Base-by-base conservation (phyloP, 2,329 filamentous ascomycete species). In the Berkeleyomyces basicola region DNA sequence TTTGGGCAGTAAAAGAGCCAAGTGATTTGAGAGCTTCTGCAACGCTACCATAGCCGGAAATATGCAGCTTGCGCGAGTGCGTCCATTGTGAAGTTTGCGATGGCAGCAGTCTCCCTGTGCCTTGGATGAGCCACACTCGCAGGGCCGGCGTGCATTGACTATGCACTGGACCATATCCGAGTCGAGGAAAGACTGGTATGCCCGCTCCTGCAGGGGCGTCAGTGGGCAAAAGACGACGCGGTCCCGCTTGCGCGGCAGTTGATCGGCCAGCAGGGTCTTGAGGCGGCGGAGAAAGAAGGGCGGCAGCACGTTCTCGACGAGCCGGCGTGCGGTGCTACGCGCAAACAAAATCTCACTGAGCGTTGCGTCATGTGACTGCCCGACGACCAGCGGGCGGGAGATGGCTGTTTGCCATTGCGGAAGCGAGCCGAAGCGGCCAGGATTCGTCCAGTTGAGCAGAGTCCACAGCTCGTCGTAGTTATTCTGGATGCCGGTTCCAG, bases 381-480 rank as follows among this genome's bases (percentile, higher is more conserved):
- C 93, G 60, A 91, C 76, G 62, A 87, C 88, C 62, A 99, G 76
- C 0, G 92, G 93, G 31, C 85, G 81, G 61, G 85, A 85, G 64
- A 99, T 89, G 44, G 81, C 83, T 23, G 80, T 78, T 68, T 84
- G 86, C 93, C 93, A 99, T 49, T 88, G 87, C 4, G 80, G 76
- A 7, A 87, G 69, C 0, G 77, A 78, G 14, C 81, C 82, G 62
- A 85, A 81, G 57, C 79, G 74, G 0, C 90, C 92, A 0, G 93
- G 93, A 68, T 95, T 93, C 0, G 90, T 91, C 93, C 93, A 99
- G 71, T 99, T 95, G 2, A 99, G 77, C 0, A 99, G 77, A 0
- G 90, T 95, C 92, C 92, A 99, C 0, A 99, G 79, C 72, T 99
- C 93, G 70, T 96, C 90, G 71, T 99, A 99, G 67, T 89, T 93